Base-by-base conservation (phyloP, 129 eudicot species). In the Gnaphalium uliginosum region DNA sequence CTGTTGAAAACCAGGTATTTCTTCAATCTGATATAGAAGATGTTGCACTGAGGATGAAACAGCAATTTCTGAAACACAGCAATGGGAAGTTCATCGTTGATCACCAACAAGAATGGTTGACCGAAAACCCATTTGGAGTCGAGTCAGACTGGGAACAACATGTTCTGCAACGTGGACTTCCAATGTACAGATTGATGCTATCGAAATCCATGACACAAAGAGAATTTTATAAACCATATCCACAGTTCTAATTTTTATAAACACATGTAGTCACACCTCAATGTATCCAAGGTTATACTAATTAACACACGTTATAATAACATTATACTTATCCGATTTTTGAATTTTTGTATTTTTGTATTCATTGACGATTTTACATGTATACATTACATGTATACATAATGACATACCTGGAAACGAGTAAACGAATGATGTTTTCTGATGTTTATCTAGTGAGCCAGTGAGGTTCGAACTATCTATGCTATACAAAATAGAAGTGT, bases 111-210 rank as follows among this genome's bases (percentile, higher is more conserved):
- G 87, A 81, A 68, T 92, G 94, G 96, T 81, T 89, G 56, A 78
- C 62, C 71, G 89, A 88, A 76, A 92, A 89, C 83, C 98, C 96
- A 0, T 89, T 92, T 78, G 90, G 96, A 50, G 92, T 82, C 29
- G 75, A 63, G 71, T 89, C 98, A 4, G 98, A 92, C 81, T 92
- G 98, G 98, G 94, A 92, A 79, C 86, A 74, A 24, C 98, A 89
- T 74, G 92, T 88, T 62, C 32, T 89, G 76, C 80, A 67, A 29
- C 94, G 92, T 18, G 92, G 94, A 23, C 82, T 68, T 53, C 90
- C 89, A 0, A 89, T 92, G 98, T 92, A 86, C 85, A 84, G 98
- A 81, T 81, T 84, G 66, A 66, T 92, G 82, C 84, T 92, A 18
- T 81, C 85, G 2, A 87, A 89, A 80, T 77, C 76, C 60, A 58